A percentile compares a stretch with the other conserved stretches of the same genome.
Evolutionary conservation across 345 rosid species (phyloP).

Genomic region (Acer yangbiense): DNA sequence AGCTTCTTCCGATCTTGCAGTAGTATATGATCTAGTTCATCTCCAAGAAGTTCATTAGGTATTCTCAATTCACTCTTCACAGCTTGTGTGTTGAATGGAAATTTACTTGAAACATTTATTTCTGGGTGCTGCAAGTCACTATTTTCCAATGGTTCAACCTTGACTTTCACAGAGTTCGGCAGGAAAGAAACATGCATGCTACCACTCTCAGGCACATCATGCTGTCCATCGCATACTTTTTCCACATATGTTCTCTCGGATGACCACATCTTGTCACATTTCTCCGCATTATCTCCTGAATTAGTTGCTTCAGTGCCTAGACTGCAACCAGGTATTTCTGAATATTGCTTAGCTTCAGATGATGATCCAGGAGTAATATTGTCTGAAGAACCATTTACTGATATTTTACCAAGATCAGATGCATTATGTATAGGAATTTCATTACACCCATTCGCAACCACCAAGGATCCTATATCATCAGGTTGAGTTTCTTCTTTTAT

Average conservation of each 20-base stretch:
- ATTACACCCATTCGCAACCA: slow-evolving; percentile 7
- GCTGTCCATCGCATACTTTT: slow-evolving; percentile 22
- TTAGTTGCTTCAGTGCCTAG: slow-evolving; percentile 18
- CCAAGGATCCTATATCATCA: slow-evolving; percentile 11
- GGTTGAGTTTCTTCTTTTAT: slow-evolving; percentile 21
- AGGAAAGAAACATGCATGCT: slow-evolving; percentile 20
- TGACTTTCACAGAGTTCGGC: slow-evolving; percentile 35
- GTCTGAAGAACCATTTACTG: slow-evolving; percentile 9
- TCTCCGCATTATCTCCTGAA: slow-evolving; percentile 9
- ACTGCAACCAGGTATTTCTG: slow-evolving; percentile 2
- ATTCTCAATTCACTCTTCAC: slow-evolving; percentile 50
- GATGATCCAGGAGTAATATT: slow-evolving; percentile 12
- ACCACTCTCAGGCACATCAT: slow-evolving; percentile 24
- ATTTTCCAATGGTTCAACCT: slow-evolving; percentile 51
- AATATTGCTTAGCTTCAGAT: slow-evolving; percentile 4
- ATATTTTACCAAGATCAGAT: slow-evolving; percentile 18
- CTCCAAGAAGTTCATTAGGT: slow-evolving; percentile 35
- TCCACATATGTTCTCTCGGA: slow-evolving; percentile 30
- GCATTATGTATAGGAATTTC: slow-evolving; percentile 9
- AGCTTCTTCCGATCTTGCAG: slow-evolving; percentile 59
- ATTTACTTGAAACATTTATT: slow-evolving; percentile 15
- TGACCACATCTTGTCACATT: slow-evolving; percentile 13
- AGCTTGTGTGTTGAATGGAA: slow-evolving; percentile 10
- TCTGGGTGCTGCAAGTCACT: slow-evolving; percentile 25
- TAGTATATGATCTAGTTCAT: slow-evolving; percentile 62